Evolutionary conservation across 2,329 filamentous ascomycete species (phyloP).

Genomic region (Grosmannia huntii): DNA sequence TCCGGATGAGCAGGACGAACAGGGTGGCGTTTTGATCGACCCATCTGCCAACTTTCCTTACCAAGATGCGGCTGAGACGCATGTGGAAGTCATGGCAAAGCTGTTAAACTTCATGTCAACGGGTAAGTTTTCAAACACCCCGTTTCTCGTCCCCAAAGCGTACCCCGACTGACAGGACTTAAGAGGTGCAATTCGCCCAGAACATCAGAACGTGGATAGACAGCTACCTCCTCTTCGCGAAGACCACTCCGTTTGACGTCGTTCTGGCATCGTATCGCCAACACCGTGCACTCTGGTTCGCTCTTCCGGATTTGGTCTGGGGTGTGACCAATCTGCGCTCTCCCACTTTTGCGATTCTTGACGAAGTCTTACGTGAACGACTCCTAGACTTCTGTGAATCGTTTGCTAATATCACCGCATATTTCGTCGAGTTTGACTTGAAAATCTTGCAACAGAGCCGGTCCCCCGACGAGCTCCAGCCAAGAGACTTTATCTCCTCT

Average conservation of each 20-base stretch:
- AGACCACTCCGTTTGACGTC: slow-evolving; percentile 19
- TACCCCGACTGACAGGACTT: neutral
- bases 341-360: slow-evolving; percentile 1
- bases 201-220: slow-evolving; percentile 38
- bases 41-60: slow-evolving; percentile 36
- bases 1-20: slow-evolving; percentile 3
- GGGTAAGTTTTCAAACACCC: slow-evolving; percentile 8
- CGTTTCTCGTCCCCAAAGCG: neutral
- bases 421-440: slow-evolving; percentile 38
- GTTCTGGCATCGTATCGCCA: slow-evolving; percentile 30
- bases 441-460: slow-evolving; percentile 18
- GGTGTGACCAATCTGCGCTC: slow-evolving; percentile 6
- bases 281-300: slow-evolving; percentile 37
- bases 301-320: slow-evolving; percentile 37
- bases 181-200: slow-evolving; percentile 31
- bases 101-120: slow-evolving; percentile 15
- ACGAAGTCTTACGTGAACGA: slow-evolving; percentile 18
- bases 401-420: slow-evolving; percentile 37
- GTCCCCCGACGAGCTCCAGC: slow-evolving; percentile 17
- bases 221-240: slow-evolving; percentile 30
- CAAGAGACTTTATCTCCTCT: slow-evolving; percentile 28
- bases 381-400: slow-evolving; percentile 25
- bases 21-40: slow-evolving; percentile 21
- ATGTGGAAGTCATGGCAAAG: slow-evolving; percentile 16
- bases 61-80: slow-evolving; percentile 16